Conservation (phyloP, 345 rosid genomes). For the Eucalyptus sp. region DNA sequence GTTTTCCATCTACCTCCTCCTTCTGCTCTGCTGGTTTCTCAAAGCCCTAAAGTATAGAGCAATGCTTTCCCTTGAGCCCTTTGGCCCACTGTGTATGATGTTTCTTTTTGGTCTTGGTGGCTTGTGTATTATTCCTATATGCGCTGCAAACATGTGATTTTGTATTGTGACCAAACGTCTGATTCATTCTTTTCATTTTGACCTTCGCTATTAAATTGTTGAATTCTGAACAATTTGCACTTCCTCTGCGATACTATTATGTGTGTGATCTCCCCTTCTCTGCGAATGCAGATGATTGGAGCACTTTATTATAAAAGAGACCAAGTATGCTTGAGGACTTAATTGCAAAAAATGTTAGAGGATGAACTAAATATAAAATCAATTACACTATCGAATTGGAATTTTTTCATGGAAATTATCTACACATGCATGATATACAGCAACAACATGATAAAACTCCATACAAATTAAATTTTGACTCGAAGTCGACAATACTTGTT, state of each 20-base stretch:
- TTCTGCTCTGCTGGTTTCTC: not conserved
- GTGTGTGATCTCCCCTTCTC: not conserved
- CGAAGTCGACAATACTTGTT: fast-evolving
- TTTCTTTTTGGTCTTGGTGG: not conserved
- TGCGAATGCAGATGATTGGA: not conserved
- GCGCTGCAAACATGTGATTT: not conserved
- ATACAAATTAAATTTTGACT: not conserved
- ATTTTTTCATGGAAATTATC: not conserved
- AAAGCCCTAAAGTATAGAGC: not conserved
- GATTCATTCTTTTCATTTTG: not conserved
- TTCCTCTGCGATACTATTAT: not conserved
- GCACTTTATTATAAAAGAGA: not conserved
- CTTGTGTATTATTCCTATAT: not conserved
- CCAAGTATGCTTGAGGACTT: not conserved
- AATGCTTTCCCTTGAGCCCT: not conserved
- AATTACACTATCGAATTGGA: not conserved
- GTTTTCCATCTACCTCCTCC: not conserved
- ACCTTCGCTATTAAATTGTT: not conserved
- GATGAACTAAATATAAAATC: not conserved
- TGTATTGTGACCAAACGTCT: not conserved
- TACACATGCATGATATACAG: not conserved
- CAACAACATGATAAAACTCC: fast-evolving
- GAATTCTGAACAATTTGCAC: not conserved
- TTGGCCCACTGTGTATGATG: not conserved
- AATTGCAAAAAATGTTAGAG: not conserved